Evolutionary conservation across 805 yeast species (phyloP).

Genomic region (Phaffomyces antillensis): DNA sequence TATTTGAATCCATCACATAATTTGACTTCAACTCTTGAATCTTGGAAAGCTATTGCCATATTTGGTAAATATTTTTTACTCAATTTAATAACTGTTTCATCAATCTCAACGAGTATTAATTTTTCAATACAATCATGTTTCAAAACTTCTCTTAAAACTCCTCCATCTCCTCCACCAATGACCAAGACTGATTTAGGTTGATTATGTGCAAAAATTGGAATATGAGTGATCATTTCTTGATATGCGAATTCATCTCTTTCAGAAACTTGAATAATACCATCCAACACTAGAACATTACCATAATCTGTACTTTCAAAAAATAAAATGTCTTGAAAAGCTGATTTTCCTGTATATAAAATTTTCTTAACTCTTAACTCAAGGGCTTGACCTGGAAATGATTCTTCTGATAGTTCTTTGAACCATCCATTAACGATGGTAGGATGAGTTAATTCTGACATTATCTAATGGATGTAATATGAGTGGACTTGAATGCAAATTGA

Average conservation of each 20-base stretch:
- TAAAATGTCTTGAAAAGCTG: constrained; percentile 68
- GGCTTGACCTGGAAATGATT: constrained; percentile 83
- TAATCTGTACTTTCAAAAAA: constrained; percentile 69
- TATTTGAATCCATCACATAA: constrained; percentile 82
- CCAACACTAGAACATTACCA: constrained; percentile 85
- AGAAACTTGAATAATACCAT: constrained; percentile 86
- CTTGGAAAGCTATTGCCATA: constrained; percentile 61
- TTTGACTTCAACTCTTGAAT: constrained; percentile 59
- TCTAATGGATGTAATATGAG: background rate
- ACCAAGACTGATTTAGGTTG: constrained; percentile 72
- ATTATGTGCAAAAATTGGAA: constrained; percentile 73
- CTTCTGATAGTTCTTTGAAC: constrained; percentile 72
- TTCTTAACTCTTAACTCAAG: constrained; percentile 55
- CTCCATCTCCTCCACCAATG: constrained; percentile 96
- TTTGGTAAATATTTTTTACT: constrained; percentile 66
- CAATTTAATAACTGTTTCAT: constrained; percentile 69
- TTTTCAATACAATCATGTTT: constrained; percentile 61
- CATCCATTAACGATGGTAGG: constrained; percentile 51
- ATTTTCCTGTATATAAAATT: constrained; percentile 58
- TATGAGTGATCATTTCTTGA: constrained; percentile 85
- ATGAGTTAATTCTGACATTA: constrained; percentile 16
- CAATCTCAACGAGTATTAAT: constrained; percentile 84
- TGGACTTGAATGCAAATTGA: background rate
- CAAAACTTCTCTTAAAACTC: constrained; percentile 81
- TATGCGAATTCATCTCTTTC: constrained; percentile 92